Conservation (phyloP, 345 rosid genomes). For the Murraya koenigii region DNA sequence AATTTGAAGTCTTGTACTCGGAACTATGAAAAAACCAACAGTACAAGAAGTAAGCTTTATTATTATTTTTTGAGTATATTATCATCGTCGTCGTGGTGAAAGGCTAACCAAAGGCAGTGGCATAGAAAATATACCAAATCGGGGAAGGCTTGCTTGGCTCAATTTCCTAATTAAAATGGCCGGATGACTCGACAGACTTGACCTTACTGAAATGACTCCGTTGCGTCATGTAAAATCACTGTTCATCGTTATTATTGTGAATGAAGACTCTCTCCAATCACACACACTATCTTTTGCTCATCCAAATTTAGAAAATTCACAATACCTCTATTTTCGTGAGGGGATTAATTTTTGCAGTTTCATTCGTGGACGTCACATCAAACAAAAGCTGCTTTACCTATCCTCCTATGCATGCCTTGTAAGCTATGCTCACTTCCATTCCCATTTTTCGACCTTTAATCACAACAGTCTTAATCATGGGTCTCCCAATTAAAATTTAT, state of each 20-base stretch:
- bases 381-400: not conserved
- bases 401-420: no score
- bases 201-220: not conserved
- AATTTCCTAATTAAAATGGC: not conserved
- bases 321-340: not conserved
- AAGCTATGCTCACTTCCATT: no score
- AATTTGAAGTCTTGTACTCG: no score
- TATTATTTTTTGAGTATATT: no score
- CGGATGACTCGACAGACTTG: not conserved
- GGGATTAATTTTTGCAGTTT: not conserved
- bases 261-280: not conserved
- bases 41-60: no score
- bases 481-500: no score
- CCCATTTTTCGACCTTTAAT: no score
- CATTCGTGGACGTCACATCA: not conserved
- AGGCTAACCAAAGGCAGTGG: no score
- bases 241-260: not conserved
- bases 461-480: no score
- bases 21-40: no score
- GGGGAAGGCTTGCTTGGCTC: not conserved
- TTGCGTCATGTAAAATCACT: not conserved
- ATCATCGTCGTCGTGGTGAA: no score
- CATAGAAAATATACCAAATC: no score
- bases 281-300: not conserved
- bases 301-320: not conserved